Evolutionary conservation across 176 grass and related monocot species (phyloP).

Genomic region (Musa beccarii): DNA sequence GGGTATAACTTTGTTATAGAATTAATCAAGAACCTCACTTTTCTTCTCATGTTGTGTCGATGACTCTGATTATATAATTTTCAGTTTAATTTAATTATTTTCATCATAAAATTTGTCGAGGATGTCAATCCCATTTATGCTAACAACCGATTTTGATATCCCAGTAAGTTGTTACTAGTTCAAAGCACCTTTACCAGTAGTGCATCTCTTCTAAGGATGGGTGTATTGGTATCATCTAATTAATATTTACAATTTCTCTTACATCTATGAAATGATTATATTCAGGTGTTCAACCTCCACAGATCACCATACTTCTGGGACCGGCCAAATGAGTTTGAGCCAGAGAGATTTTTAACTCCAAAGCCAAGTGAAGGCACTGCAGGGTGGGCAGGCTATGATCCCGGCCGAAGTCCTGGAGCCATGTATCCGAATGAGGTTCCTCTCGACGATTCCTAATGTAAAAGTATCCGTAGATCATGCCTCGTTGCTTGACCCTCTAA

Average conservation of each 20-base stretch:
- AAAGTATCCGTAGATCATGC: background rate
- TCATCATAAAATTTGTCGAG: too few species aligned
- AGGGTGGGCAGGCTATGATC: slow-evolving; percentile 93
- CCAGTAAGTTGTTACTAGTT: too few species aligned
- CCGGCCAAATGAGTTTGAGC: slow-evolving; percentile 72
- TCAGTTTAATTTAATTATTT: too few species aligned
- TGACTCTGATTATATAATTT: too few species aligned
- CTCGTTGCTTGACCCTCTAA: background rate
- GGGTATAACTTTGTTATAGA: too few species aligned
- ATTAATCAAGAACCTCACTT: too few species aligned
- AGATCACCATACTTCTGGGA: slow-evolving; percentile 94
- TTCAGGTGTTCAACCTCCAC: slow-evolving; percentile 87
- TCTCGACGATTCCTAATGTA: background rate
- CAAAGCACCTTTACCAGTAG: too few species aligned
- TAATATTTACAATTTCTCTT: background rate
- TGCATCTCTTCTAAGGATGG: background rate
- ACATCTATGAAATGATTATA: background rate
- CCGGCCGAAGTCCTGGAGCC: slow-evolving; percentile 58
- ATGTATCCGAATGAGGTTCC: slow-evolving; percentile 90
- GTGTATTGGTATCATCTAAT: background rate
- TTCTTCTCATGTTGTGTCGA: too few species aligned
- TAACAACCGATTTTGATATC: too few species aligned
- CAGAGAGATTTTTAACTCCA: slow-evolving; percentile 69
- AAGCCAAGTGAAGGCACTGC: slow-evolving; percentile 61
- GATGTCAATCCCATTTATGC: too few species aligned